phyloP scores from a whole-genome alignment of 768 basidiomycete genomes.

The Leccinum incarnatum region DNA sequence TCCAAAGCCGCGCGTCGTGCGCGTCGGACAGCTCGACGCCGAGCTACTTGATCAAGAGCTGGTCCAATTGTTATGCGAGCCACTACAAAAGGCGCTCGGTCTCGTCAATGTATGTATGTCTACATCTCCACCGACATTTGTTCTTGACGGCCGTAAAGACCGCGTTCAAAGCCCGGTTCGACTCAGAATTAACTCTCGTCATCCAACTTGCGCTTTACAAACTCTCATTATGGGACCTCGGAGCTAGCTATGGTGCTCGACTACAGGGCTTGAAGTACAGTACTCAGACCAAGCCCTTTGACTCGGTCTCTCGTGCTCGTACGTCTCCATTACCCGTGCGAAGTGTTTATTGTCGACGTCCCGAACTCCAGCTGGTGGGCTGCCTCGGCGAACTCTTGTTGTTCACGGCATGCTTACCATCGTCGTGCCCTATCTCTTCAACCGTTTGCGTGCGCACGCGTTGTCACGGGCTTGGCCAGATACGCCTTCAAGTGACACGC shows the following conservation, averaged over 20 bases:
- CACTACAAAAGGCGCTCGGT: slow-evolving; percentile 69
- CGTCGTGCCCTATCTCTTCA: slow-evolving; percentile 74
- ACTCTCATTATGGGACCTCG: slow-evolving; percentile 76
- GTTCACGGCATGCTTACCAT: slow-evolving; percentile 73
- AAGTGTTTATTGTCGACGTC: background rate
- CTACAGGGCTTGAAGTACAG: slow-evolving; percentile 75
- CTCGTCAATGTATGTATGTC: slow-evolving; percentile 58
- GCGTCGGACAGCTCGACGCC: slow-evolving; percentile 90
- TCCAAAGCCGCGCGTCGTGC: slow-evolving; percentile 52
- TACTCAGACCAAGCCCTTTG: slow-evolving; percentile 12
- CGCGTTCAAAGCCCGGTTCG: slow-evolving; percentile 56
- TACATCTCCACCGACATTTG: background rate
- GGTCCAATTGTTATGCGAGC: slow-evolving; percentile 75
- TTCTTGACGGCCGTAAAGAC: slow-evolving; percentile 40
- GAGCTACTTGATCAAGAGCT: slow-evolving; percentile 89
- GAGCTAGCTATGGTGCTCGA: slow-evolving; percentile 80
- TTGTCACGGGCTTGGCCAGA: slow-evolving; percentile 90
- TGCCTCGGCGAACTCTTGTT: slow-evolving; percentile 59
- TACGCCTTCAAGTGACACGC: slow-evolving; percentile 72
- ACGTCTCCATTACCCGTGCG: slow-evolving; percentile 6
- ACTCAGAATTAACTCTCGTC: slow-evolving; percentile 71
- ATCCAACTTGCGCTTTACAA: slow-evolving; percentile 76
- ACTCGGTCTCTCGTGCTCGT: slow-evolving; percentile 20
- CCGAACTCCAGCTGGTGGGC: slow-evolving; percentile 51
- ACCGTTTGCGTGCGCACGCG: slow-evolving; percentile 69